Base-by-base conservation (phyloP, 495 filamentous ascomycete genomes). In the Xylaria venustula region DNA sequence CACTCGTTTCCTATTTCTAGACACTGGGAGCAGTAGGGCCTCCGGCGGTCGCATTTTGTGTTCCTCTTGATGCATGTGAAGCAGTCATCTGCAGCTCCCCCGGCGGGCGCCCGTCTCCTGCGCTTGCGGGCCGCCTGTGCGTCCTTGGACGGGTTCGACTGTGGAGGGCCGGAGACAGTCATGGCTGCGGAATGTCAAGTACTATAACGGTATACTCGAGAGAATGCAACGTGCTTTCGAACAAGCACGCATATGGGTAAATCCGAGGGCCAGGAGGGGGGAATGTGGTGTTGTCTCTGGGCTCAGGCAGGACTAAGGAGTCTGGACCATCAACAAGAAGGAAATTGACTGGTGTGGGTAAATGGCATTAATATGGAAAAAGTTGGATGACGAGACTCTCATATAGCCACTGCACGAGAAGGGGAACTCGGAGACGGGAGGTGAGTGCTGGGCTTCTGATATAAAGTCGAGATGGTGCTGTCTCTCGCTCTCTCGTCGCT, bases 21-120 rank as follows among this genome's bases (percentile, higher is more conserved):
- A 75, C 94, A 98, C 72, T 91, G 93, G 46, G 91, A 92, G 73
- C 94, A 98, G 73, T 97, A 98, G 14, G 94, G 94, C 64, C 94
- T 84, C 71, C 91, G 86, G 52, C 94, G 87, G 75, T 98, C 94
- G 77, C 94, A 98, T 72, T 90, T 89, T 53, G 85, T 82, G 51
- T 87, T 87, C 64, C 87, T 84, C 70, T 91, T 93, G 64, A 87
- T 81, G 77, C 94, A 98, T 32, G 93, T 88, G 68, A 97, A 97
- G 82, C 94, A 98, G 73, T 98, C 94, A 74, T 97, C 92, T 30
- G 90, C 84, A 41, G 94, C 94, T 63, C 93, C 93, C 26, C 88
- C 93, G 46, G 90, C 88, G 23, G 92, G 90, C 2, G 93, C 91
- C 78, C 93, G 83, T 79, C 92, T 87, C 66, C 93, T 85, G 58